These are phyloP conservation scores for Erythrophleum fordii DNA, from an alignment of 306 rosid species.

Conservation along the genomic window DNA sequence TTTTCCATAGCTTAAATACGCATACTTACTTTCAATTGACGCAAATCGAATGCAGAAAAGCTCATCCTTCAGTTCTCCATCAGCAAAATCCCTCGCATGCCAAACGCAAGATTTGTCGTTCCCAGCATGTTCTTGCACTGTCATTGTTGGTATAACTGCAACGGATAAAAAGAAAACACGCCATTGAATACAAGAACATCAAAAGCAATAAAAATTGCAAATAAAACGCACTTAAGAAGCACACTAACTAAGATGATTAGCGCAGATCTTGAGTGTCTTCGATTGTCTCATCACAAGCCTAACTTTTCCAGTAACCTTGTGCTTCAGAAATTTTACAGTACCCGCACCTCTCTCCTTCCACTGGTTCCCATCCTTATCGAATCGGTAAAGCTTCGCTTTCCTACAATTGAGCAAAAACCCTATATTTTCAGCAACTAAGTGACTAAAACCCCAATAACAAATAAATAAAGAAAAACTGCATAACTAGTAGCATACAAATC, in stretches of 20 bases:
- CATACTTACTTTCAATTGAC: slow-evolving; percentile 84
- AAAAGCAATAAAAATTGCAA: not conserved
- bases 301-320: slow-evolving; percentile 72
- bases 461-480: not conserved
- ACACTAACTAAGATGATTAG: slow-evolving; percentile 86
- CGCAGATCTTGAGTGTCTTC: slow-evolving; percentile 98
- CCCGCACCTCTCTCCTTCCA: slow-evolving; percentile 99
- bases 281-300: slow-evolving; percentile 98
- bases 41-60: slow-evolving; percentile 96
- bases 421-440: not conserved
- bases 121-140: slow-evolving; percentile 94
- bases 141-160: slow-evolving; percentile 76
- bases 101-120: slow-evolving; percentile 94
- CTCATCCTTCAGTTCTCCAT: slow-evolving; percentile 94
- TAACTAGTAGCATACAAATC: slow-evolving; percentile 64
- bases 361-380: slow-evolving; percentile 90
- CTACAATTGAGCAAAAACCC: slow-evolving; percentile 45
- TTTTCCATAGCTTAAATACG: not conserved
- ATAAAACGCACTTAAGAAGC: not conserved
- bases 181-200: slow-evolving; percentile 7
- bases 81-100: slow-evolving; percentile 96
- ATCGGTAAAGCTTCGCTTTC: slow-evolving; percentile 91
- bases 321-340: slow-evolving; percentile 82
- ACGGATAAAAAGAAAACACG: not conserved
- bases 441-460: not conserved